Evolutionary conservation across 768 basidiomycete species (phyloP), one percentile per base, ranked within the genome.

Genomic region (Tephrocybe sp.): DNA sequence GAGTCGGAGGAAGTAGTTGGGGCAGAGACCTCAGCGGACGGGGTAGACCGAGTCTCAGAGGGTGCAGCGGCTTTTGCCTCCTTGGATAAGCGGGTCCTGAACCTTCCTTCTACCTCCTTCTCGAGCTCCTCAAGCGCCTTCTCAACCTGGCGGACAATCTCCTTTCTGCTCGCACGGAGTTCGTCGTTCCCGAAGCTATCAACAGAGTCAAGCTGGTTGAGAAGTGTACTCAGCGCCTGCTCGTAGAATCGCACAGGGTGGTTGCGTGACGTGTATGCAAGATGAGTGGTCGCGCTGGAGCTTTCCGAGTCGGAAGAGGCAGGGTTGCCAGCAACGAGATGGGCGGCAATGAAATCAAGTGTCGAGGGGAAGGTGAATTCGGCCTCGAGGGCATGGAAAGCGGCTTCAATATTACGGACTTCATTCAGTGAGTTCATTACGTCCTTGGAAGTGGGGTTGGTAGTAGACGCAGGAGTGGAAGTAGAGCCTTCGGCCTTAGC

Each of bases 191-290:
- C 87, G 42, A 69, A 73, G 54, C 82, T 84, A 25, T 82, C 75
- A 23, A 89, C 71, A 0, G 70, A 73, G 57, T 89, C 87, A 21
- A 88, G 70, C 52, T 74, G 69, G 10, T 70, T 58, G 16, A 90
- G 65, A 21, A 90, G 70, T 33, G 71, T 66, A 43, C 72, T 72
- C n/a, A 88, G 66, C 16, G 76, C 74, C 55, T 86, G 75, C 55
- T 83, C 79, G 64, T 85, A 83, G 53, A 72, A 75, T 47, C 81
- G 81, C 31, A 88, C 67, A 0, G 80, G 75, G 22, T 78, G 75
- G 61, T 88, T 89, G 40, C 61, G 65, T 9, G 77, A 57, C 22
- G 79, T 80, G 69, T 77, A 87, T 3, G 79, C 71, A 9, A 90
- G 75, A 30, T 67, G 67, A 6, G 65, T 60, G n/a, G 61, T 63